Conservation (phyloP, 2,329 filamentous ascomycete species). For the Botrytis aclada region DNA sequence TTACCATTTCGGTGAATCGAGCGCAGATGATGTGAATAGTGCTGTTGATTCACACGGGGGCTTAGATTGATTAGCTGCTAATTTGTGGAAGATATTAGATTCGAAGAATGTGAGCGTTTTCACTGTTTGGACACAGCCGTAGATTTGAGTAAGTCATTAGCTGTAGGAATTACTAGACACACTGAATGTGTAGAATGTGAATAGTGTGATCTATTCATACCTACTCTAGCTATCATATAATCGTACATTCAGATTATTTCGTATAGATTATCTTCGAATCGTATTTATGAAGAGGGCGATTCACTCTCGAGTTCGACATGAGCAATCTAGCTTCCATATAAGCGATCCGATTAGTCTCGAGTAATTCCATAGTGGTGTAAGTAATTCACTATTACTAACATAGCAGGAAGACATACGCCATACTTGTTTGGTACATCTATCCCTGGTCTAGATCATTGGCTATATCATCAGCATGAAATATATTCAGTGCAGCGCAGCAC, state of each 20-base stretch:
- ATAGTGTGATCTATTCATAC: neutral
- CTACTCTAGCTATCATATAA: neutral
- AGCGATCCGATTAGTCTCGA: neutral
- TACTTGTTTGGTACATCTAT: neutral
- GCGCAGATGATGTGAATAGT: neutral
- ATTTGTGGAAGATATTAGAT: no score
- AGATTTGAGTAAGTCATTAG: neutral
- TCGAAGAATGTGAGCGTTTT: no score
- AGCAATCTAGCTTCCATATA: neutral
- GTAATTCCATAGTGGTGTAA: neutral
- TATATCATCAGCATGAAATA: neutral
- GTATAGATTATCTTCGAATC: neutral
- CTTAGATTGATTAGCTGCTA: no score
- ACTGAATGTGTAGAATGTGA: neutral
- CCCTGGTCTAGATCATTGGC: accelerated
- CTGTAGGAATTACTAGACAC: neutral
- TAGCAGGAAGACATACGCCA: neutral
- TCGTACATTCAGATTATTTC: no score
- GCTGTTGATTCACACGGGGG: no score
- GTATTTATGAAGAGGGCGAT: neutral
- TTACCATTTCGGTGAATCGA: neutral
- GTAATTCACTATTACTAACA: neutral
- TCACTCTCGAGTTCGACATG: neutral
- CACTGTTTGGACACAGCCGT: no score
- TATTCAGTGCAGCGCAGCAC: neutral